Evolutionary conservation across 164 flowering plant genomes (phyloP).

Genomic region (Vitis riparia): DNA sequence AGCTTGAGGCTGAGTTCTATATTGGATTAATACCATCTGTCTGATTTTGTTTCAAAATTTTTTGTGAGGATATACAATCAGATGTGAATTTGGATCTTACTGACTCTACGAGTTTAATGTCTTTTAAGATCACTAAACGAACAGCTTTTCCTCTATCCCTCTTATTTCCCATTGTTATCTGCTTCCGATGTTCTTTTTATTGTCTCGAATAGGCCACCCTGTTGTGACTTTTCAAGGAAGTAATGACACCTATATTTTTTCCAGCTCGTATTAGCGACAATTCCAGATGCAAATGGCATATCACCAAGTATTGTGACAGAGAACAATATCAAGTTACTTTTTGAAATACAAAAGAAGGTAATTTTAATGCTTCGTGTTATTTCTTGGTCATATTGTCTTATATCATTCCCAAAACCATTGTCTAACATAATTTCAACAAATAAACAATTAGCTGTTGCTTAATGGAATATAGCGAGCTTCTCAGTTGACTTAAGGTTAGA

Average conservation of each 20-base stretch:
- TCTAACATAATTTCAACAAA: too few relatives aligned
- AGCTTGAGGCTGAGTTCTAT: too few relatives aligned
- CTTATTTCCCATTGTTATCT: not conserved
- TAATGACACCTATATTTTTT: slow-evolving; percentile 11
- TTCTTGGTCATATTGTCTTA: not conserved
- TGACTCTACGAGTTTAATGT: not conserved
- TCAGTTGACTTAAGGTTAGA: too few relatives aligned
- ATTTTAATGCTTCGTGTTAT: not conserved
- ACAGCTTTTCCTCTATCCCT: not conserved
- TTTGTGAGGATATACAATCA: too few relatives aligned
- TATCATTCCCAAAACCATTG: not conserved
- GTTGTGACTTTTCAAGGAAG: not conserved
- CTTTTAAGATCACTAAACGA: not conserved
- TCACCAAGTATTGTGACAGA: slow-evolving; percentile 79
- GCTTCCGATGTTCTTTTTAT: not conserved
- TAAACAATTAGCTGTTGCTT: too few relatives aligned
- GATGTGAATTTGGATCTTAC: too few relatives aligned
- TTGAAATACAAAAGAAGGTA: slow-evolving; percentile 92
- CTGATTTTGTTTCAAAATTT: too few relatives aligned
- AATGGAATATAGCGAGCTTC: too few relatives aligned
- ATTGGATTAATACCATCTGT: too few relatives aligned
- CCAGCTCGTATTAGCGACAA: slow-evolving; percentile 82
- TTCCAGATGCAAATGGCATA: slow-evolving; percentile 52
- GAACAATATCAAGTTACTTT: slow-evolving; percentile 70
- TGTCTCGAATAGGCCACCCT: not conserved